Conservation (phyloP, 257 asterid species). For the Nicotiana paniculata region DNA sequence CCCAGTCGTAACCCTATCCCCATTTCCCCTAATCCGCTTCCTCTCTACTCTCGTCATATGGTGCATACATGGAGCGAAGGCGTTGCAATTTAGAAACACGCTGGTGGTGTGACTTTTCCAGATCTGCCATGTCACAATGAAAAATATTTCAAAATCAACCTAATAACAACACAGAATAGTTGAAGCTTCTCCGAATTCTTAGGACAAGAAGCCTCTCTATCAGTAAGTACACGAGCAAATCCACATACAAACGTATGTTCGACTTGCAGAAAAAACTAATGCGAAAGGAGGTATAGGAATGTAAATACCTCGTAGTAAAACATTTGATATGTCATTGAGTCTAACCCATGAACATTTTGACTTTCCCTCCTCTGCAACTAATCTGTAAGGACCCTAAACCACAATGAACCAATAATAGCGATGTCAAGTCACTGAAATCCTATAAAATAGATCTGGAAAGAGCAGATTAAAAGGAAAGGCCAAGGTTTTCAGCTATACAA, state of each 20-base stretch:
- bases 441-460: background rate
- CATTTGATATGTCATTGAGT: slow-evolving; percentile 84
- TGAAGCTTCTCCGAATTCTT: slow-evolving; percentile 1
- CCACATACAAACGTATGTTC: background rate
- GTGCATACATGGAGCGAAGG: slow-evolving; percentile 85
- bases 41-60: background rate
- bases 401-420: slow-evolving; percentile 19
- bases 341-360: slow-evolving; percentile 94
- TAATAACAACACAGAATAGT: background rate
- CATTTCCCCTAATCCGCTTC: no score
- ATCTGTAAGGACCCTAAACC: slow-evolving; percentile 87
- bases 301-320: slow-evolving; percentile 66
- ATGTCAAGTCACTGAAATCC: background rate
- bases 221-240: background rate
- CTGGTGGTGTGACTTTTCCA: slow-evolving; percentile 80
- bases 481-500: background rate
- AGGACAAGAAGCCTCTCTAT: background rate
- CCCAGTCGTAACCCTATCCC: no score
- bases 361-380: slow-evolving; percentile 96
- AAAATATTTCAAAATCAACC: slow-evolving; percentile 4
- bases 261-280: background rate
- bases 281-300: slow-evolving; percentile 3
- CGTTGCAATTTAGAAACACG: slow-evolving; percentile 95
- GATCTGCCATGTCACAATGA: slow-evolving; percentile 38
- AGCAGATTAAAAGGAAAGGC: background rate